Conservation (phyloP, 164 flowering plant species). For the Magnolia officinalis region DNA sequence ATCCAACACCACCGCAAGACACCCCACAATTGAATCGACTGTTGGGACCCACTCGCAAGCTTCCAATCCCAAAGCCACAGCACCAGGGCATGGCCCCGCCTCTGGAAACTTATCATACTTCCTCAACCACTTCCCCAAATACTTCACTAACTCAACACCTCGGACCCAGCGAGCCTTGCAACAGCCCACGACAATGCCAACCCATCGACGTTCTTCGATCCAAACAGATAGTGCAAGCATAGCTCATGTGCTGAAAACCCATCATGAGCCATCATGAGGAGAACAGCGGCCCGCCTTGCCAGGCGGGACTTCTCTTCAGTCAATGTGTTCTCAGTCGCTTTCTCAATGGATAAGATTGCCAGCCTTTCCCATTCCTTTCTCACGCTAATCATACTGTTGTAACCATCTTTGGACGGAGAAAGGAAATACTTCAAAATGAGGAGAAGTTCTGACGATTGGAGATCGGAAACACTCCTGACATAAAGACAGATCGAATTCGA, state of each 20-base stretch:
- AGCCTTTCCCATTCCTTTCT: constrained; percentile 75
- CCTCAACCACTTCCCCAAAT: constrained; percentile 79
- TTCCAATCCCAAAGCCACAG: constrained; percentile 37
- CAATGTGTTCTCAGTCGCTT: constrained; percentile 27
- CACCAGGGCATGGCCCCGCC: constrained; percentile 52
- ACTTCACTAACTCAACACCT: constrained; percentile 56
- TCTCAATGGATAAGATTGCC: constrained; percentile 38
- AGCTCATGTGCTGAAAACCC: constrained; percentile 62
- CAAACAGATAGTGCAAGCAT: constrained; percentile 74
- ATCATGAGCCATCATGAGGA: constrained; percentile 78
- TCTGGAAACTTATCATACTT: constrained; percentile 86
- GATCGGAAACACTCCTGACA: constrained; percentile 45
- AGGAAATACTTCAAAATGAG: constrained; percentile 66
- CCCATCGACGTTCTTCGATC: constrained; percentile 51
- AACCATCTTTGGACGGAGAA: constrained; percentile 31
- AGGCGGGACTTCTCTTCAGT: constrained; percentile 21
- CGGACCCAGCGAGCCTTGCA: constrained; percentile 49
- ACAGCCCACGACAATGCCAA: constrained; percentile 52
- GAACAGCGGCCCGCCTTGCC: constrained; percentile 59
- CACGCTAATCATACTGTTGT: constrained; percentile 32
- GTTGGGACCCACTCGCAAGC: constrained; percentile 75
- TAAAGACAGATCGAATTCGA: constrained; percentile 59
- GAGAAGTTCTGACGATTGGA: constrained; percentile 45
- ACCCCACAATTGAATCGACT: constrained; percentile 48
- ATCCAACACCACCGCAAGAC: constrained; percentile 65